Conservation (phyloP, 2,329 filamentous ascomycete genomes). For the Gremmenia infestans region DNA sequence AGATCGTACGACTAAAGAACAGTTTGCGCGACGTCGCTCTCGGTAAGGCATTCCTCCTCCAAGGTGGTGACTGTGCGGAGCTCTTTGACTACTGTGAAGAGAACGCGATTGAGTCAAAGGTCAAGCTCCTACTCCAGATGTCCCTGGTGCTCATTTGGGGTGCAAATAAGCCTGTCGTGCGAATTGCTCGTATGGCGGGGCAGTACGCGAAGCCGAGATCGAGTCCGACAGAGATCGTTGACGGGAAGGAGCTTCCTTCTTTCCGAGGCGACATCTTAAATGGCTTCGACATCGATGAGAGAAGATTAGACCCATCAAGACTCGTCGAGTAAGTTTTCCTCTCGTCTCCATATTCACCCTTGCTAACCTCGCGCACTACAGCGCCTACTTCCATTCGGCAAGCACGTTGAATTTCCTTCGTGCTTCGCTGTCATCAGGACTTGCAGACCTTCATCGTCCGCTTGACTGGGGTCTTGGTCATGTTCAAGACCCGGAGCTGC, state of each 20-base stretch:
- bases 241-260: conserved; percentile 77
- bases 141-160: conserved; percentile 93
- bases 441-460: conserved; percentile 89
- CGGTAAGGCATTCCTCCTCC: conserved; percentile 87
- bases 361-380: conserved; percentile 27
- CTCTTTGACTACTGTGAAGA: conserved; percentile 95
- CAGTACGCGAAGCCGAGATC: conserved; percentile 97
- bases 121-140: conserved; percentile 96
- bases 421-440: conserved; percentile 75
- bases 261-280: conserved; percentile 97
- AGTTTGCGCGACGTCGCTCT: conserved; percentile 80
- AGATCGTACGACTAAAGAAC: conserved; percentile 75
- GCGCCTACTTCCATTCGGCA: conserved; percentile 92
- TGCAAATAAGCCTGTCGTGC: conserved; percentile 72
- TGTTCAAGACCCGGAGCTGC: conserved; percentile 76
- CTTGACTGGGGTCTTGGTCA: conserved; percentile 94
- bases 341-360: background rate
- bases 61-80: conserved; percentile 96
- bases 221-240: conserved; percentile 75
- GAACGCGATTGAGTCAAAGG: conserved; percentile 86
- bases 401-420: conserved; percentile 93
- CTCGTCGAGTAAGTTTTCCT: conserved; percentile 57
- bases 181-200: conserved; percentile 92
- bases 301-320: conserved; percentile 75
- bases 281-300: conserved; percentile 70